phyloP scores from a whole-genome alignment of 805 yeast species.

The Cyberlindnera sargentensis region DNA sequence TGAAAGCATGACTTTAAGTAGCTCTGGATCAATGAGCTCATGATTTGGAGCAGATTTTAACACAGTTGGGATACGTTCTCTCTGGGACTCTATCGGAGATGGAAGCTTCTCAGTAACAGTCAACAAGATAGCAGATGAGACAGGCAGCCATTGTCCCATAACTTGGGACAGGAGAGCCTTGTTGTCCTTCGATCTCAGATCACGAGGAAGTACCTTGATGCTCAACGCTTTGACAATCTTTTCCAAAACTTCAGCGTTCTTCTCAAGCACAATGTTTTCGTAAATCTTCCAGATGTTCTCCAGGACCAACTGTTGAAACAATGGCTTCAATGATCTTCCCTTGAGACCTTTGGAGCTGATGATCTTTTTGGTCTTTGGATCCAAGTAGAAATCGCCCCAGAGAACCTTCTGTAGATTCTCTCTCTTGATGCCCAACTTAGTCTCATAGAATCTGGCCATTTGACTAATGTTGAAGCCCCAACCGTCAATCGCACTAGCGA shows the following conservation, averaged over 20 bases:
- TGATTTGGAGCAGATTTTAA: constrained; percentile 51
- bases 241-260: constrained; percentile 63
- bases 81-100: constrained; percentile 74
- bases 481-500: constrained; percentile 90
- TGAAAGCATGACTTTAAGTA: constrained; percentile 48
- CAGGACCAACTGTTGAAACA: constrained; percentile 80
- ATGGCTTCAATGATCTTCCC: constrained; percentile 60
- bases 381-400: constrained; percentile 93
- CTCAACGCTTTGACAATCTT: constrained; percentile 69
- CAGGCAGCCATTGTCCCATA: constrained; percentile 92
- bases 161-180: constrained; percentile 54
- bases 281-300: constrained; percentile 93
- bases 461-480: constrained; percentile 96
- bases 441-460: constrained; percentile 79
- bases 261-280: constrained; percentile 55
- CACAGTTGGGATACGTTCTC: constrained; percentile 59
- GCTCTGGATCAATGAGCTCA: constrained; percentile 38
- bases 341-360: constrained; percentile 58
- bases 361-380: constrained; percentile 83
- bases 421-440: constrained; percentile 77
- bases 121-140: constrained; percentile 76
- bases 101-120: constrained; percentile 83
- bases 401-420: constrained; percentile 74
- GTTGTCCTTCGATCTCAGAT: constrained; percentile 71
- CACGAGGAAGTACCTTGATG: constrained; percentile 66